These are phyloP conservation scores for Dryadomyces quercivorus DNA, from an alignment of 2,329 filamentous ascomycete species.

Conservation along the genomic window DNA sequence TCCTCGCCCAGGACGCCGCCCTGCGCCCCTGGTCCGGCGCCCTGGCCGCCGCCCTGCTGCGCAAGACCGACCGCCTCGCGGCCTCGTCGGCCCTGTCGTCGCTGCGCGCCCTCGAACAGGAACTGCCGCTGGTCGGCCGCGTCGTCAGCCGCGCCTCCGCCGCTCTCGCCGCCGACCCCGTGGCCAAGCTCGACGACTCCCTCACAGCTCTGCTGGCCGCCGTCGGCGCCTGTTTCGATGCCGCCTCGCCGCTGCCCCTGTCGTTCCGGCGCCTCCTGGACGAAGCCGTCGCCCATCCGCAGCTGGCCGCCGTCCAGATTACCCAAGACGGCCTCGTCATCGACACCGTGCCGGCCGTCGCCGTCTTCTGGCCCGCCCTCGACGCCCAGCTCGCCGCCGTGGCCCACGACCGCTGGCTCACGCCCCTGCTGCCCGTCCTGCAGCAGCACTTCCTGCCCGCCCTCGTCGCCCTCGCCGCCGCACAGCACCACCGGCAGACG, in stretches of 20 bases:
- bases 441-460: conserved; percentile 32
- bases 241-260: not conserved
- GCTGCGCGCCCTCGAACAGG: conserved; percentile 50
- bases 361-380: conserved; percentile 5
- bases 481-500: conserved; percentile 13
- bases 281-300: conserved; percentile 4
- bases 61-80: conserved; percentile 37
- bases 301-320: conserved; percentile 1
- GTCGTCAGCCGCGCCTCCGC: conserved; percentile 37
- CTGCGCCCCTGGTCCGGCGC: conserved; percentile 33
- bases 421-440: conserved; percentile 21
- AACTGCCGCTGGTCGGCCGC: conserved; percentile 48
- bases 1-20: conserved; percentile 22
- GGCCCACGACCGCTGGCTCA: not conserved
- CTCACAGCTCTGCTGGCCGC: conserved; percentile 33
- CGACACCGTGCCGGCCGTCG: not conserved
- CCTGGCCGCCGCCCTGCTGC: conserved; percentile 40
- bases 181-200: conserved; percentile 33
- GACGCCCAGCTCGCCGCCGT: not conserved
- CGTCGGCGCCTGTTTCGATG: conserved; percentile 25
- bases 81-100: conserved; percentile 45
- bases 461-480: conserved; percentile 29
- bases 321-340: conserved; percentile 3
- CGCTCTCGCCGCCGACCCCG: conserved; percentile 36
- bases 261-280: conserved; percentile 17